Evolutionary conservation across 2,329 filamentous ascomycete genomes (phyloP), one percentile per base, ranked within the genome.

Genomic region (Neonectria hederae): DNA sequence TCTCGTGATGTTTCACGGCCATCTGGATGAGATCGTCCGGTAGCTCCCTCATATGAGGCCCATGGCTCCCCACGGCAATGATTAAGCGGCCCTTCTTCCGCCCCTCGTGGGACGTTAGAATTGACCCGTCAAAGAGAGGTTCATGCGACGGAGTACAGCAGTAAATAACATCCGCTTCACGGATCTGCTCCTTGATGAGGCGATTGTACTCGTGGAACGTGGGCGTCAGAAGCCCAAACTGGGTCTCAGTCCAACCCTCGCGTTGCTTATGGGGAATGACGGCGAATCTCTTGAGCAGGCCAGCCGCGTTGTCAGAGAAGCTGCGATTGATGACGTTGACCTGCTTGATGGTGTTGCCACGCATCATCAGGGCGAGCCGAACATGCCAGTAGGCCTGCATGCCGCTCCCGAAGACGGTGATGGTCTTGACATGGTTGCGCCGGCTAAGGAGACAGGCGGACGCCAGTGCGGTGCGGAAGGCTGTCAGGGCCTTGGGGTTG

Each of bases 351-450:
- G 93, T 92, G 49, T 81, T 59, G 2, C 88, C 88, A 22, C 86
- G 90, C 54, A 96, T 84, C 67, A 95, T 84, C 11, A 98, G 84
- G 0, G 94, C 90, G 5, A 98, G 86, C 1, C 94, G 90, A 46
- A 97, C 88, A 76, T 97, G 95, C 94, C 94, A 98, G 81, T 95
- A 97, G 13, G 95, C 95, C 81, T 97, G 94, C 71, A 91, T 89
- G 49, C 95, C 95, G 35, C 91, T 90, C 24, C 95, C 95, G 76
- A 97, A 98, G 57, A 97, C 90, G 14, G 91, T 90, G 11, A 97
- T 76, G 14, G 90, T 92, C 75, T 90, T 89, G 45, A 97, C 90
- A 28, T 86, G 86, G 59, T 86, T 83, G 60, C 95, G 92, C 40
- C 85, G 86, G 21, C 80, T 78, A 35, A 93, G 83, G 0, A 93